Base-by-base conservation (phyloP, 768 basidiomycete species). In the Terana coerulea region DNA sequence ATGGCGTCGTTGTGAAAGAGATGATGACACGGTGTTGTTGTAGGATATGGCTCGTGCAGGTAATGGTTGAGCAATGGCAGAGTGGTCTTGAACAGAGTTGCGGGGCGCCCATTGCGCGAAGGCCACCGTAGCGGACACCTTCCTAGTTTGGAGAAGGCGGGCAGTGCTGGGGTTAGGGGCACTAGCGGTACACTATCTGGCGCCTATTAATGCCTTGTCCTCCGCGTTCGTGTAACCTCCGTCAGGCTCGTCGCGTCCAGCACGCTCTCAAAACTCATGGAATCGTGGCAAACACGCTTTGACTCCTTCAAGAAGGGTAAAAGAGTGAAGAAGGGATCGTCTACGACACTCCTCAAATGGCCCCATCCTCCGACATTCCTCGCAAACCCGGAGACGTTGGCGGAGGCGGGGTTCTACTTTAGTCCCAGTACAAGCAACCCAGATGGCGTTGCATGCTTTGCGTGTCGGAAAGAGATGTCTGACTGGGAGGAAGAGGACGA, bases 371-470 rank as follows among this genome's bases (percentile, higher is more conserved):
- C 67, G 0, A 60, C 71, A 15, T 89, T 81, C 65, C 69, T 71
- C 45, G 86, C 94, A 40, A 93, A 80, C 45, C 84, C 94, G 1
- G 69, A 76, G 47, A 75, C 79, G 3, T 80, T 98, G 14, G 87
- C 95, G 1, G 83, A 87, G 57, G 95, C 95, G 2, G 95, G 95
- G 8, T 98, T 95, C 71, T 95, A 81, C 74, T 94, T 77, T 69
- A 75, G 75, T 55, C 91, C 91, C 0, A 80, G 78, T 56, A 70
- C 72, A 52, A 79, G 82, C 21, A 83, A 86, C 53, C 73, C 72
- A 14, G 91, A 94, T 68, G 84, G 80, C 59, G 92, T 88, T 19
- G 75, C 78, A 3, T 98, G 95, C 66, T 97, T 86, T 65, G 71
- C 86, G 57, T 98, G 95, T 70, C 76, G 75, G 39, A 90, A 94